Percentiles rank a stretch among this genome's conserved stretches.
phyloP scores from a whole-genome alignment of 2,329 filamentous ascomycete genomes.

The Sporothrix protearum region DNA sequence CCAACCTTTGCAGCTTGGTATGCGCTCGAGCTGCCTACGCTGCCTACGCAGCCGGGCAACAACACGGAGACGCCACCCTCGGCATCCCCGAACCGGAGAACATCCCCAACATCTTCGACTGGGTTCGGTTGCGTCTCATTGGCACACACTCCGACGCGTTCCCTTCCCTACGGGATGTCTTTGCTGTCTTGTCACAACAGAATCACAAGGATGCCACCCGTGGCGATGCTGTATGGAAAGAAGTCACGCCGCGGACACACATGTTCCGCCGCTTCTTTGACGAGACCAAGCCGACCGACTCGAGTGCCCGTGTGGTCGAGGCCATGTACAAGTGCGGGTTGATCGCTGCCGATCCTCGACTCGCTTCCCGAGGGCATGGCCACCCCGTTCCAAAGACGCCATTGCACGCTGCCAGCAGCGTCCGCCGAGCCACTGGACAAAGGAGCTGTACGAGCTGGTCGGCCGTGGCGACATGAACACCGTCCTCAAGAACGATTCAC shows the following conservation, averaged over 20 bases:
- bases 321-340: slow-evolving; percentile 69
- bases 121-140: slow-evolving; percentile 50
- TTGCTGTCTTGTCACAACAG: slow-evolving; percentile 40
- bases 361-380: slow-evolving; percentile 83
- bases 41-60: slow-evolving; percentile 40
- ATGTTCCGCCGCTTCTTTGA: slow-evolving; percentile 67
- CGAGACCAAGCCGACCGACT: slow-evolving; percentile 49
- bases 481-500: slow-evolving; percentile 52
- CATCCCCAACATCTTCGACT: slow-evolving; percentile 45
- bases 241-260: slow-evolving; percentile 62
- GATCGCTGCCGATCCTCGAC: slow-evolving; percentile 63
- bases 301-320: slow-evolving; percentile 64
- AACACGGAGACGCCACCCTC: not conserved
- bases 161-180: slow-evolving; percentile 45
- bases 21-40: slow-evolving; percentile 49
- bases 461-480: slow-evolving; percentile 76
- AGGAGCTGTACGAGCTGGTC: slow-evolving; percentile 68
- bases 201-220: slow-evolving; percentile 38
- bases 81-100: slow-evolving; percentile 34
- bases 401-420: slow-evolving; percentile 80
- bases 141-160: slow-evolving; percentile 39
- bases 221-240: slow-evolving; percentile 42
- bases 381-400: slow-evolving; percentile 74
- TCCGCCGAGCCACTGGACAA: slow-evolving; percentile 73
- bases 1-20: slow-evolving; percentile 47